phyloP scores from a whole-genome alignment of 495 filamentous ascomycete species.

The Penicillium pulvis region DNA sequence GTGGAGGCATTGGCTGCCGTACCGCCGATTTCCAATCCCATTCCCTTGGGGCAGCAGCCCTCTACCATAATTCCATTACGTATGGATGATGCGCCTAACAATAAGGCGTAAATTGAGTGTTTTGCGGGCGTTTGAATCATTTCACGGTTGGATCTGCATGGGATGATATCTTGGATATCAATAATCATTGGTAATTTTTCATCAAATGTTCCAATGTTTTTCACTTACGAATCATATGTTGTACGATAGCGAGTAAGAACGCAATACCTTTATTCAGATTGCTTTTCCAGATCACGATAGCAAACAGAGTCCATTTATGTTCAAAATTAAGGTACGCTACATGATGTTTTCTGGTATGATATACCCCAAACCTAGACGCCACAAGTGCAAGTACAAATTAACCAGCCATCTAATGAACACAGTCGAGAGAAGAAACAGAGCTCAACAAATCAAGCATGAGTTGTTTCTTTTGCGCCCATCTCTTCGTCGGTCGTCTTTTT shows the following conservation, averaged over 20 bases:
- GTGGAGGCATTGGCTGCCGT: conserved; percentile 33
- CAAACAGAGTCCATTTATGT: conserved; percentile 5
- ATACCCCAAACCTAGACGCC: not conserved
- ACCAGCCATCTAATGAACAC: not conserved
- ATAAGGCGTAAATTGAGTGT: not conserved
- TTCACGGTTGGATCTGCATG: not conserved
- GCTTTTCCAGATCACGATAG: not conserved
- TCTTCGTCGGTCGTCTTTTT: conserved; percentile 42
- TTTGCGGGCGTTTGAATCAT: not conserved
- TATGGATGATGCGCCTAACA: not conserved
- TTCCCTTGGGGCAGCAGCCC: conserved; percentile 14
- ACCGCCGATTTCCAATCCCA: conserved; percentile 34
- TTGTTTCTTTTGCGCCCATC: conserved; percentile 32
- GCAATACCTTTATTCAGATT: not conserved
- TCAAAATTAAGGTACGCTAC: conserved; percentile 8
- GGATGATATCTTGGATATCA: not conserved
- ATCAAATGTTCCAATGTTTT: not conserved
- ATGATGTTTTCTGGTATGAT: not conserved
- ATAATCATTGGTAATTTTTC: not conserved
- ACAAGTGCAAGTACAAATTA: conserved; percentile 7
- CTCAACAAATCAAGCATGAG: not conserved
- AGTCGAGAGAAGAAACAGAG: not conserved
- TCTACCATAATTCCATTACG: conserved; percentile 3
- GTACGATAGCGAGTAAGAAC: conserved; percentile 10
- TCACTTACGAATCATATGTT: conserved; percentile 9